phyloP scores from a whole-genome alignment of 768 basidiomycete genomes.

The Macrolepiota dolichaula region DNA sequence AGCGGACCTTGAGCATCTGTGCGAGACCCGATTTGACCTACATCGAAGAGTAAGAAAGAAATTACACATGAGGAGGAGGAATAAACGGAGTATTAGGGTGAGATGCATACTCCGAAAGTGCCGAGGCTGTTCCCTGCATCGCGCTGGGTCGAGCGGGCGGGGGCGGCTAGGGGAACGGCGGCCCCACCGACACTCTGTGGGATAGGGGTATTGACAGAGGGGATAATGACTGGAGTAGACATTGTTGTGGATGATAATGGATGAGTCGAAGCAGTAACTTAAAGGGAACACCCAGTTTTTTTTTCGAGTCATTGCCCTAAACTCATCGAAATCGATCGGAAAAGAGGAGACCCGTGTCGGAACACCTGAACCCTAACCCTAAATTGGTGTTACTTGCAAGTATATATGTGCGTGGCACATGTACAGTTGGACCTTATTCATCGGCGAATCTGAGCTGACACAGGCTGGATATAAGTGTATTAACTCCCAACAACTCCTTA shows the following conservation, averaged over 20 bases:
- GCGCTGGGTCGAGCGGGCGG: constrained; percentile 46
- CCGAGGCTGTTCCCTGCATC: constrained; percentile 62
- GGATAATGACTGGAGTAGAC: constrained; percentile 24
- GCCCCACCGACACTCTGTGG: constrained; percentile 39
- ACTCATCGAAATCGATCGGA: constrained; percentile 18
- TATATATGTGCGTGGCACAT: background rate
- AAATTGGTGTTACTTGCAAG: constrained; percentile 16
- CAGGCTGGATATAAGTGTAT: background rate
- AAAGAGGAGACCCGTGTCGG: constrained; percentile 13
- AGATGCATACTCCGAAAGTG: constrained; percentile 60
- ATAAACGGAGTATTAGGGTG: constrained; percentile 11
- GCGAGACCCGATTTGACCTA: constrained; percentile 93
- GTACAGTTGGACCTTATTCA: background rate
- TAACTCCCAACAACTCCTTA: background rate
- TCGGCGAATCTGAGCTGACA: background rate
- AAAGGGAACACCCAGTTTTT: constrained; percentile 4
- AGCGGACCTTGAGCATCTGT: constrained; percentile 88
- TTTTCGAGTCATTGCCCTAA: constrained; percentile 11
- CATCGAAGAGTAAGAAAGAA: constrained; percentile 4
- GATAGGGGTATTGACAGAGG: constrained; percentile 30
- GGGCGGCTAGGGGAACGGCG: constrained; percentile 40
- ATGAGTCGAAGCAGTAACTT: constrained; percentile 7
- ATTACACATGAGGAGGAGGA: constrained; percentile 1
- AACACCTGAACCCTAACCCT: constrained; percentile 27
- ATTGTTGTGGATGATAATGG: constrained; percentile 17